A percentile compares a stretch with the other conserved stretches of the same genome.
Conservation (phyloP, 2,329 filamentous ascomycete genomes). For the Escovopsis sp. region DNA sequence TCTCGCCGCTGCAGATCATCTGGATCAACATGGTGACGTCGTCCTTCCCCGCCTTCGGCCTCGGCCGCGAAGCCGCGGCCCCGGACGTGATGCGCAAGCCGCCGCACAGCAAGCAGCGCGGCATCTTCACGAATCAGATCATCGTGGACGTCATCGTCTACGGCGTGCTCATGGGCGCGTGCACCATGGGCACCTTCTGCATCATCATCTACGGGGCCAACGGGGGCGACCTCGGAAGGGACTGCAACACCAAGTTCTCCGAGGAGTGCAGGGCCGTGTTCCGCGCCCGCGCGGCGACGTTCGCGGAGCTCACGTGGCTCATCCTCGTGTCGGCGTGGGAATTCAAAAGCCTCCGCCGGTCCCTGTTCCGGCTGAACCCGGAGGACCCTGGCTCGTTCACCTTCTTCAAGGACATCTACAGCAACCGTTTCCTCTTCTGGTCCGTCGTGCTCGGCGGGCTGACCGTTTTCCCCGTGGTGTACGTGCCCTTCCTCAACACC, state of each 20-base stretch:
- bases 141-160: constrained; percentile 69
- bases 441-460: constrained; percentile 43
- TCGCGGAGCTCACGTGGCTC: constrained; percentile 58
- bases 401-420: constrained; percentile 47
- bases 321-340: constrained; percentile 66
- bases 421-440: constrained; percentile 57
- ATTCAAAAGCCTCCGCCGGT: constrained; percentile 57
- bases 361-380: constrained; percentile 52
- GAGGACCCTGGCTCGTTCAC: constrained; percentile 33
- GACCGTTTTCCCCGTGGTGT: constrained; percentile 53
- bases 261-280: constrained; percentile 45
- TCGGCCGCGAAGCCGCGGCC: constrained; percentile 63
- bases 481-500: constrained; percentile 56
- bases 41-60: constrained; percentile 72
- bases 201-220: constrained; percentile 46
- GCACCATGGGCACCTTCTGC: constrained; percentile 50
- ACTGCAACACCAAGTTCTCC: constrained; percentile 48
- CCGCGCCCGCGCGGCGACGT: constrained; percentile 55
- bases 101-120: constrained; percentile 51
- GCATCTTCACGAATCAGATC: constrained; percentile 66
- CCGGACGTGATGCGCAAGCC: constrained; percentile 67
- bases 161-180: constrained; percentile 59
- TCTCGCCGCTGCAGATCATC: constrained; percentile 72
- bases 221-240: constrained; percentile 36
- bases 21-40: constrained; percentile 95